These are phyloP conservation scores for Solanum pennellii DNA, from an alignment of 257 asterid species.

Conservation along the genomic window DNA sequence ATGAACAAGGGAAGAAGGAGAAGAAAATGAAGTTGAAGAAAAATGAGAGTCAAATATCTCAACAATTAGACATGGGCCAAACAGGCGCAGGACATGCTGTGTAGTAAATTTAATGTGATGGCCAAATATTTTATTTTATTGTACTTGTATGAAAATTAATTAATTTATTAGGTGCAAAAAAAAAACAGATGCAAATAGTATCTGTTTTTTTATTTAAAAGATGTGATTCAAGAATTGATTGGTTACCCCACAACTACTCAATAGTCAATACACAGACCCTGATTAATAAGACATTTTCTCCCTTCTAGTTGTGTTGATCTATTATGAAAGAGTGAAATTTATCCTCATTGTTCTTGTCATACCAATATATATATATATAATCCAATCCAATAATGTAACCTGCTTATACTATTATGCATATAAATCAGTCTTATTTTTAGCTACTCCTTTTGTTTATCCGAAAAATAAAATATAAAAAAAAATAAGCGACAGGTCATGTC, in stretches of 20 bases:
- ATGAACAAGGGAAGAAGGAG: not conserved
- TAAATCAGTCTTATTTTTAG: not conserved
- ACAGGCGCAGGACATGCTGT: not conserved
- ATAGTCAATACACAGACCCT: not conserved
- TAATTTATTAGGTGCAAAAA: not conserved
- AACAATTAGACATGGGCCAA: not conserved
- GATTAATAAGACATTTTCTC: no score
- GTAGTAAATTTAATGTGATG: not conserved
- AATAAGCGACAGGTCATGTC: not conserved
- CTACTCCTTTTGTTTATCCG: not conserved
- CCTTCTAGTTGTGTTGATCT: not conserved
- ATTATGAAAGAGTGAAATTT: not conserved
- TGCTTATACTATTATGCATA: no score
- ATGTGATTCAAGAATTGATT: not conserved
- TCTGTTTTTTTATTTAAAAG: not conserved
- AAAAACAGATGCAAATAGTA: not conserved
- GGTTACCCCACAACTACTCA: not conserved
- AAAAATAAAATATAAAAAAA: not conserved
- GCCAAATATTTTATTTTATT: not conserved
- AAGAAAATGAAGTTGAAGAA: not conserved
- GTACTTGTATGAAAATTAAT: not conserved
- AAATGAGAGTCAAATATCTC: not conserved
- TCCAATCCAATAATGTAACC: no score
- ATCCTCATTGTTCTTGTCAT: not conserved
- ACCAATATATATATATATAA: no score